These are phyloP conservation scores for Aspergillus sergii DNA, from an alignment of 2,329 filamentous ascomycete genomes.

Conservation along the genomic window DNA sequence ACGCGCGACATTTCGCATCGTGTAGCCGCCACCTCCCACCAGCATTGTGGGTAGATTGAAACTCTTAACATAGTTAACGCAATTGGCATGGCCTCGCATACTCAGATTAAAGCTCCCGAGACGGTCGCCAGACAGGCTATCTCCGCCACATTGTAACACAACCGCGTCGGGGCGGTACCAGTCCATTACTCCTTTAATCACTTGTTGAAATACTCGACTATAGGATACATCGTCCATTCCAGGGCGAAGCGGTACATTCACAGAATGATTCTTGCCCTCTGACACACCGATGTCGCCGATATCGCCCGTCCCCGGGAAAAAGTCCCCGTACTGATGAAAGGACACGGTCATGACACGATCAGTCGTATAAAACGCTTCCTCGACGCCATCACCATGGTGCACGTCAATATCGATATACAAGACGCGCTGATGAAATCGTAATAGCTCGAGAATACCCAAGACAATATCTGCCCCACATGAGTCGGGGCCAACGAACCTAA, in stretches of 20 bases:
- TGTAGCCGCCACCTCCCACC: conserved; percentile 69
- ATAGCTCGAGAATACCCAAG: conserved; percentile 65
- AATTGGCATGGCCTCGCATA: conserved; percentile 71
- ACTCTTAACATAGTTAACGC: conserved; percentile 69
- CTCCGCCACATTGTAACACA: conserved; percentile 69
- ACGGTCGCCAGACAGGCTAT: conserved; percentile 68
- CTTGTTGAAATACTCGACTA: conserved; percentile 68
- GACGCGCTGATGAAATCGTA: conserved; percentile 65
- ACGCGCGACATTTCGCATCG: conserved; percentile 65
- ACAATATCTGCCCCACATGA: conserved; percentile 58
- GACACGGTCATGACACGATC: conserved; percentile 73
- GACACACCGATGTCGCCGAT: conserved; percentile 69
- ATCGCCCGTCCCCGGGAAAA: conserved; percentile 71
- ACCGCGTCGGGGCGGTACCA: conserved; percentile 69
- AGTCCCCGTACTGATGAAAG: conserved; percentile 74
- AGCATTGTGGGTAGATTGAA: conserved; percentile 69
- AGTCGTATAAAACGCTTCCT: conserved; percentile 72
- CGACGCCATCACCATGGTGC: conserved; percentile 69
- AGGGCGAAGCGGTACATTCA: conserved; percentile 70
- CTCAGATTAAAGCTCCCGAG: conserved; percentile 71
- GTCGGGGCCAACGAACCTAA: conserved; percentile 14
- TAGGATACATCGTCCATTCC: conserved; percentile 70
- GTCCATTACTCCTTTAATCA: conserved; percentile 69
- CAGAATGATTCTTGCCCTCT: conserved; percentile 66
- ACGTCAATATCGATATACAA: conserved; percentile 70